phyloP scores from a whole-genome alignment of 2,329 filamentous ascomycete species.

The Truncatella angustata region DNA sequence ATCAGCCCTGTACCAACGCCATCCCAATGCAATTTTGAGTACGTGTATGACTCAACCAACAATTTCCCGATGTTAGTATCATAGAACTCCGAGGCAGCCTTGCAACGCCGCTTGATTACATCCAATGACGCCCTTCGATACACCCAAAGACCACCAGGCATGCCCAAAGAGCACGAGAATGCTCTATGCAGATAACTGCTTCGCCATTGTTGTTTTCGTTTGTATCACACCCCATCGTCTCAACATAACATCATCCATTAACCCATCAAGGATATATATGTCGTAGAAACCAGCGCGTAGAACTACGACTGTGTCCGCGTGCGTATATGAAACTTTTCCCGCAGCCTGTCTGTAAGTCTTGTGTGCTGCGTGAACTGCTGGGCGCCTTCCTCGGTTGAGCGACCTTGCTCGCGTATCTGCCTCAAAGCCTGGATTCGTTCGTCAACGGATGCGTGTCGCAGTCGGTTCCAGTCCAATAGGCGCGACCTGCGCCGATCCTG shows the following conservation, averaged over 20 bases:
- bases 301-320: constrained; percentile 40
- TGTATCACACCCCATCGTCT: too few species aligned
- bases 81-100: too few species aligned
- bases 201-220: too few species aligned
- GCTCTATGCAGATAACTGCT: too few species aligned
- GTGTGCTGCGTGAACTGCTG: constrained; percentile 37
- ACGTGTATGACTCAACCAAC: neutral
- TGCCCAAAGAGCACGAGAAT: too few species aligned
- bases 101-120: too few species aligned
- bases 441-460: constrained; percentile 58
- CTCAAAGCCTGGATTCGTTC: constrained; percentile 62
- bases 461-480: constrained; percentile 53
- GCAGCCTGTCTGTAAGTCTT: constrained; percentile 46
- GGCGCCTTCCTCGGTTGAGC: constrained; percentile 24
- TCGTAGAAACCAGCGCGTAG: neutral
- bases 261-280: neutral
- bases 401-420: constrained; percentile 42
- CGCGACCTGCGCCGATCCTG: constrained; percentile 48
- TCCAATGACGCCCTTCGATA: too few species aligned
- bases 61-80: too few species aligned
- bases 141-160: too few species aligned
- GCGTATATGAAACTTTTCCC: constrained; percentile 52
- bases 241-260: too few species aligned
- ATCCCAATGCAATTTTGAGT: constrained; percentile 1
- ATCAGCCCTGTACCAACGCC: constrained; percentile 5